Conservation (phyloP, 306 rosid species). For the Prunus kanzakura region DNA sequence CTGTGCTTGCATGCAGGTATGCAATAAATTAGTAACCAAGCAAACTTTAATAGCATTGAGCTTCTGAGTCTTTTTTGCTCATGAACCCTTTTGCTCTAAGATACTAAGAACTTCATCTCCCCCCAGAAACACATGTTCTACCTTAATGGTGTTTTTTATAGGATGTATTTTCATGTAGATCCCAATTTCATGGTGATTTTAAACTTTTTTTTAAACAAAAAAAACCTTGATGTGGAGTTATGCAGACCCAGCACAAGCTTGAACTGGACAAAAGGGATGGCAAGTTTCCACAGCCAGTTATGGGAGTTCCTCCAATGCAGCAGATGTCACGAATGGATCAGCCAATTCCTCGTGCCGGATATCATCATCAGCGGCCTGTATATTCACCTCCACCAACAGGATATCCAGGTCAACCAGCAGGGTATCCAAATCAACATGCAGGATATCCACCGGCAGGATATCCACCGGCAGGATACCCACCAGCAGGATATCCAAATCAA, state of each 20-base stretch:
- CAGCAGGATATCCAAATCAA: conserved; percentile 13
- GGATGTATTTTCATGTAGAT: background rate
- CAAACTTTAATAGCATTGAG: background rate
- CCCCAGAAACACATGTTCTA: background rate
- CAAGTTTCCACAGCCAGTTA: conserved; percentile 40
- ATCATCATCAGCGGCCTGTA: background rate
- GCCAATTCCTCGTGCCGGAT: conserved; percentile 41
- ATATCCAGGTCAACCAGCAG: conserved; percentile 28
- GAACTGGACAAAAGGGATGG: conserved; percentile 81
- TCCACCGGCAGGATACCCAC: conserved; percentile 10
- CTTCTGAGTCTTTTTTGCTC: background rate
- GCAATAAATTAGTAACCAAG: background rate
- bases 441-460: conserved; percentile 22
- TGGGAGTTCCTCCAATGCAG: conserved; percentile 53
- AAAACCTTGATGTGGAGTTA: background rate
- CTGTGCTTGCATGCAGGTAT: conserved; percentile 84
- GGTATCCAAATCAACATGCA: conserved; percentile 26
- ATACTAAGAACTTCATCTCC: background rate
- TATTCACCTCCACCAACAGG: conserved; percentile 32
- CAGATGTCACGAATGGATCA: conserved; percentile 69
- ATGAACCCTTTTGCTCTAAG: background rate
- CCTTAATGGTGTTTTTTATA: background rate
- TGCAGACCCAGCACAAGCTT: conserved; percentile 82
- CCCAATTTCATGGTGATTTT: background rate
- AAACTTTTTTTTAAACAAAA: background rate